phyloP scores from a whole-genome alignment of 2,329 filamentous ascomycete species.

The Ilyonectria destructans region DNA sequence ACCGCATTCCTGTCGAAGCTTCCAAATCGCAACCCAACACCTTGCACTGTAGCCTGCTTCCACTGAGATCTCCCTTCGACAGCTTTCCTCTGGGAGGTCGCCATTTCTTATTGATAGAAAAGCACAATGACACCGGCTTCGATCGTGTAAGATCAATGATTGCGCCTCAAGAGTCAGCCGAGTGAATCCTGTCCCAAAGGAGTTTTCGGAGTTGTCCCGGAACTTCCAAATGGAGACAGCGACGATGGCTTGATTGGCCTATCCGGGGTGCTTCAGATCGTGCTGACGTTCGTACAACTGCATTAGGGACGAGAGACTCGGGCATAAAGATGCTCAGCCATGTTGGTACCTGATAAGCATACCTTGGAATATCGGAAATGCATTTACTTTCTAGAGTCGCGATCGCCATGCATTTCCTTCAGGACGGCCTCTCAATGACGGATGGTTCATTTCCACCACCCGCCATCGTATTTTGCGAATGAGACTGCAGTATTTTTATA shows the following conservation, averaged over 20 bases:
- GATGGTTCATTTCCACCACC: too few species aligned
- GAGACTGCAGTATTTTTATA: too few species aligned
- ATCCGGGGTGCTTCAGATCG: neutral
- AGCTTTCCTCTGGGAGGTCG: too few species aligned
- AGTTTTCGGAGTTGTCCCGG: conserved; percentile 46
- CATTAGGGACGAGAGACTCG: neutral
- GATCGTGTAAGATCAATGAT: neutral
- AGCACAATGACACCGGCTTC: neutral
- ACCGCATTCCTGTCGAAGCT: too few species aligned
- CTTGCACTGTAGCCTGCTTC: too few species aligned
- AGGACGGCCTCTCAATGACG: neutral
- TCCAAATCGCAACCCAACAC: too few species aligned
- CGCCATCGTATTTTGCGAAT: neutral
- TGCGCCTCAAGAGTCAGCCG: neutral
- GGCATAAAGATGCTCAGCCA: neutral
- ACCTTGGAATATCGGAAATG: neutral
- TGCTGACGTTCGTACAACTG: neutral
- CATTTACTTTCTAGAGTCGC: neutral
- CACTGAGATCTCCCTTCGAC: too few species aligned
- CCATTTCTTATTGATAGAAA: neutral
- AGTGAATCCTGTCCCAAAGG: conserved; percentile 31
- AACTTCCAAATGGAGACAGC: conserved; percentile 38
- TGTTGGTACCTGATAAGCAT: too few species aligned
- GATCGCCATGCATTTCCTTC: neutral
- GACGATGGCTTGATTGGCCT: conserved; percentile 38